phyloP scores from a whole-genome alignment of 2,329 filamentous ascomycete genomes.

The Colletotrichum gloeosporioides region DNA sequence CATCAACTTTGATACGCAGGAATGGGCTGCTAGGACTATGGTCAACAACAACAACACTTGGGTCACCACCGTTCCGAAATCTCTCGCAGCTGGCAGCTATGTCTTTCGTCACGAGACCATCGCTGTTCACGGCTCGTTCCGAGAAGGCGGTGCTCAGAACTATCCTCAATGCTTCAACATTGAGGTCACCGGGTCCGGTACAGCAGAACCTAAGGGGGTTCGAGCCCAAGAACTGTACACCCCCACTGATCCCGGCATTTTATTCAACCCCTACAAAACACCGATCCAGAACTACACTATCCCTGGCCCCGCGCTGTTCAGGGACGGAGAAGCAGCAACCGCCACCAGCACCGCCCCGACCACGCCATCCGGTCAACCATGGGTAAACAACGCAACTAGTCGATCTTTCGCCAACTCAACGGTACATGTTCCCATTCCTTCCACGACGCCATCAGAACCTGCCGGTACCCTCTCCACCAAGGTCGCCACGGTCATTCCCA shows the following conservation, averaged over 20 bases:
- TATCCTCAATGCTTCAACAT: background rate
- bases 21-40: background rate
- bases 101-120: background rate
- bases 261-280: background rate
- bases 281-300: background rate
- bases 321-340: background rate
- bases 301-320: background rate
- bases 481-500: accelerated
- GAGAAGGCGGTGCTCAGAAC: background rate
- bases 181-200: background rate
- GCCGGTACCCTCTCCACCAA: background rate
- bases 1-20: background rate
- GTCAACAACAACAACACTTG: background rate
- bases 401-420: background rate
- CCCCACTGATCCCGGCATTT: background rate
- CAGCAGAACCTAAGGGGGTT: accelerated
- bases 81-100: background rate
- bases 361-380: accelerated
- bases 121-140: background rate
- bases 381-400: accelerated
- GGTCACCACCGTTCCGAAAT: background rate
- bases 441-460: accelerated
- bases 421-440: background rate
- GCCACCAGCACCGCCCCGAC: background rate
- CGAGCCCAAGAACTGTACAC: background rate